Base-by-base conservation (phyloP, 495 filamentous ascomycete genomes). In the Trichoderma parareesei region DNA sequence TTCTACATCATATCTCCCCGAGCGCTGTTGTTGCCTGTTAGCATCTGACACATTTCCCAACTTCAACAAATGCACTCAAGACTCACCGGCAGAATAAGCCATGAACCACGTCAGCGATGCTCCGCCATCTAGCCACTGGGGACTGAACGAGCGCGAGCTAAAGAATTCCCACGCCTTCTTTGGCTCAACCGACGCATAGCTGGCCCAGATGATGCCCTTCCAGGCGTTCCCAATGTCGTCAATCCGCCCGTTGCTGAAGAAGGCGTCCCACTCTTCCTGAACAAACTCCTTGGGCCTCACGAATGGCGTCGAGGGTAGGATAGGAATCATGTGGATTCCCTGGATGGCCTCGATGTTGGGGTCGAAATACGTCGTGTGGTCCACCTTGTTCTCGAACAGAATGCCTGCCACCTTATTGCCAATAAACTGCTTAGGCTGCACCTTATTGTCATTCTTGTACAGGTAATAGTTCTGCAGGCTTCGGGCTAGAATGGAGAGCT, bases 271-370 rank as follows among this genome's bases (percentile, higher is more conserved):
- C 75, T 98, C 94, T 74, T 97, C 82, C 20, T 72, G 72, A 4
- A 95, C 91, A 68, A 97, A 97, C 0, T 76, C 75, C n/a, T 71
- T 69, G 2, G 79, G 79, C 18, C 95, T 86, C 4, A 86, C 87
- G 63, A 88, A 85, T 18, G 87, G 77, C 0, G 86, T 87, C 64
- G 80, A 81, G 1, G 94, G 90, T 42, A 90, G 82, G 60, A 97
- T 80, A 1, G 95, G 94, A 44, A 98, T 76, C 94, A 98, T 98
- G 78, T 98, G 94, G 65, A 98, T 98, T 62, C 89, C 94, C 75
- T 98, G 88, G 66, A 98, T 86, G 71, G 87, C 96, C 77, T 96
- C 91, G 3, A 84, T 77, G 65, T 90, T 88, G 62, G 72, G 71
- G 10, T 93, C 92, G 70, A 98, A 98, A 77, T 94, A 98, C 2